Evolutionary conservation across 2,329 filamentous ascomycete species (phyloP), one percentile per base, ranked within the genome.

Genomic region (Claviceps sp.): DNA sequence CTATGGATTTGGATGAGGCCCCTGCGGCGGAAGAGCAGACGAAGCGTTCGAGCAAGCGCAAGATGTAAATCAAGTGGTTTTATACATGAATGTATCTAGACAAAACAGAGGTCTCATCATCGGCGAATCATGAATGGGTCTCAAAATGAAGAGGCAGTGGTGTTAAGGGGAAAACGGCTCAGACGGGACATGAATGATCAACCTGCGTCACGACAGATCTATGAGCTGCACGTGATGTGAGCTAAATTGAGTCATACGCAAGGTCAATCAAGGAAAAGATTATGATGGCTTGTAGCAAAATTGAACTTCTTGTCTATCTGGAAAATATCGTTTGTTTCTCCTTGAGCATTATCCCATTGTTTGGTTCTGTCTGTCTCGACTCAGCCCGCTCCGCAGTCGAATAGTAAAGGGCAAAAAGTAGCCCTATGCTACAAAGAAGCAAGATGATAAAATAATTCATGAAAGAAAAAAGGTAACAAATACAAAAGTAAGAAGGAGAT

Each of bases 1-100:
- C 68, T 44, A 78, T 80, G 72, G 78, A 81, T 49, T 59, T 81
- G 29, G 79, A 82, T 46, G 73, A 76, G 11, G 72, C 72, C 5
- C 69, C 74, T 5, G 67, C 70, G 6, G 63, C 64, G 1, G 73
- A 72, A 47, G 73, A 76, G 45, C 70, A 64, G 54, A 74, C 70
- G 68, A 78, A 75, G 62, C 68, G 75, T 43, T 67, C 71, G 1
- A 76, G 71, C 56, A 74, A 76, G 54, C 70, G 76, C 52, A 82
- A 79, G 68, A 68, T 80, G 55, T 79, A 68, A 46, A 17, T n/a
- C 5, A 34, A 20, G 52, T 3, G 22, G 22, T 22, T 13, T 4
- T 40, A 3, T n/a, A 17, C 9, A 23, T 3, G 8, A 13, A 44
- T 7, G 16, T 7, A 26, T 44, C 5, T 23, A 44, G 14, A 43